Conservation (phyloP, 2,329 filamentous ascomycete genomes). For the Cadophora sp. region DNA sequence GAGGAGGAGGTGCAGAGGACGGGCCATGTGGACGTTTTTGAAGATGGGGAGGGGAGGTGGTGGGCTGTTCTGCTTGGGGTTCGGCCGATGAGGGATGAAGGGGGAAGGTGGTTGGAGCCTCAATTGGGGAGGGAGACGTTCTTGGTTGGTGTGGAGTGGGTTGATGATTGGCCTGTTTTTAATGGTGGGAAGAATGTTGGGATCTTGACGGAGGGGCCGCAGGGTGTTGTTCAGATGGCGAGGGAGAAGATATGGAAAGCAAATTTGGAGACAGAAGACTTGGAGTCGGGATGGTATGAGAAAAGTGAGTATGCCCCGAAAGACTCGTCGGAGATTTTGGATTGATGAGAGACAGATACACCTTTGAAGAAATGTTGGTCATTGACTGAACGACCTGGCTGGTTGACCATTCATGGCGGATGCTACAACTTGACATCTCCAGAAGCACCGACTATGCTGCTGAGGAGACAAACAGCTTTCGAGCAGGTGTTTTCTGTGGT, state of each 20-base stretch:
- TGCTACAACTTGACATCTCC: slow-evolving; percentile 58
- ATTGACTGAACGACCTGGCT: slow-evolving; percentile 51
- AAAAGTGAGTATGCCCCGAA: slow-evolving; percentile 41
- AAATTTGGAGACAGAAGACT: slow-evolving; percentile 44
- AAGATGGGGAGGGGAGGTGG: slow-evolving; percentile 50
- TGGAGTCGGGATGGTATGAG: slow-evolving; percentile 49
- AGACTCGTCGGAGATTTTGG: not conserved
- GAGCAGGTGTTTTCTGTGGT: slow-evolving; percentile 50
- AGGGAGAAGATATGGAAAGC: slow-evolving; percentile 43
- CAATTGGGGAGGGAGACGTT: slow-evolving; percentile 41
- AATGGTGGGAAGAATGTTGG: slow-evolving; percentile 31
- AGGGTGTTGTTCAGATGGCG: slow-evolving; percentile 29
- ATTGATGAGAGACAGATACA: slow-evolving; percentile 48
- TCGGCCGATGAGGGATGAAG: slow-evolving; percentile 15
- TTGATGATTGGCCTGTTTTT: slow-evolving; percentile 35
- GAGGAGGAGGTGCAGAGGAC: slow-evolving; percentile 54
- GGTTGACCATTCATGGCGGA: slow-evolving; percentile 57
- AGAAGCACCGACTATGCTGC: slow-evolving; percentile 57
- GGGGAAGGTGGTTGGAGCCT: slow-evolving; percentile 7
- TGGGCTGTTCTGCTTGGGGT: slow-evolving; percentile 47
- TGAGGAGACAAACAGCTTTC: slow-evolving; percentile 59
- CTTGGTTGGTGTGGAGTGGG: slow-evolving; percentile 31
- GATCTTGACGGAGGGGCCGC: slow-evolving; percentile 43
- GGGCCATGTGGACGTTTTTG: slow-evolving; percentile 52
- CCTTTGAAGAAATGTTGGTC: slow-evolving; percentile 55